Conservation (phyloP, 371 early-diverging fungal genomes). For the Mucor sp. region DNA sequence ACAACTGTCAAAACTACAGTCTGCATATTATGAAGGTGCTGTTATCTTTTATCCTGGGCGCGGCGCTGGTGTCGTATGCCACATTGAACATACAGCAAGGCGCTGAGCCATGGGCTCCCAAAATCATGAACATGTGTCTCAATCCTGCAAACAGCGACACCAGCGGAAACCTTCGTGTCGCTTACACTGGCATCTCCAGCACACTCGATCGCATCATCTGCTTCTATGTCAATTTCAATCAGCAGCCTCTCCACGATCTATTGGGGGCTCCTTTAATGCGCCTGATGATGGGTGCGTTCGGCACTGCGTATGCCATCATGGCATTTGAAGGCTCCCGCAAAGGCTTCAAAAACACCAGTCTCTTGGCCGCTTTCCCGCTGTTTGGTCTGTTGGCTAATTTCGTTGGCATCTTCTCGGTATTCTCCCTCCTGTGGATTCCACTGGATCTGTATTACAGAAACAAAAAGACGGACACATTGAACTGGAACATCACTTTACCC, state of each 20-base stretch:
- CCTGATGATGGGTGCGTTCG: constrained; percentile 18
- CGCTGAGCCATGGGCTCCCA: constrained; percentile 13
- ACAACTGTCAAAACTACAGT: background rate
- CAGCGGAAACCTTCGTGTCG: constrained; percentile 16
- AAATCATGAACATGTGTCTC: constrained; percentile 21
- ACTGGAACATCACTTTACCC: constrained; percentile 5
- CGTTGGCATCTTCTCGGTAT: constrained; percentile 13
- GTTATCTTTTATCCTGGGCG: constrained; percentile 1
- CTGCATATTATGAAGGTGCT: constrained; percentile 3
- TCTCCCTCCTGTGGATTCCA: constrained; percentile 23
- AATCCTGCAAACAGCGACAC: constrained; percentile 14
- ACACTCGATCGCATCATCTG: constrained; percentile 16
- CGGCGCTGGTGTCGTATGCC: background rate
- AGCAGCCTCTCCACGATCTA: constrained; percentile 14
- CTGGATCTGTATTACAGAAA: constrained; percentile 2
- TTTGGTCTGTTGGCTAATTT: constrained; percentile 18
- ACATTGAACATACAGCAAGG: background rate
- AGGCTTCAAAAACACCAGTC: constrained; percentile 14
- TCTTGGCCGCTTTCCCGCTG: constrained; percentile 16
- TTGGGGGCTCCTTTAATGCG: constrained; percentile 12
- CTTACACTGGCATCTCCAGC: constrained; percentile 11
- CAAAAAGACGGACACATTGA: background rate
- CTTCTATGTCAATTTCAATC: constrained; percentile 16
- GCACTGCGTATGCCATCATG: constrained; percentile 20
- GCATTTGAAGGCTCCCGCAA: constrained; percentile 29